A percentile compares a stretch with the other conserved stretches of the same genome.
Evolutionary conservation across 164 flowering plant genomes (phyloP).

Genomic region (Brasenia schreberi): DNA sequence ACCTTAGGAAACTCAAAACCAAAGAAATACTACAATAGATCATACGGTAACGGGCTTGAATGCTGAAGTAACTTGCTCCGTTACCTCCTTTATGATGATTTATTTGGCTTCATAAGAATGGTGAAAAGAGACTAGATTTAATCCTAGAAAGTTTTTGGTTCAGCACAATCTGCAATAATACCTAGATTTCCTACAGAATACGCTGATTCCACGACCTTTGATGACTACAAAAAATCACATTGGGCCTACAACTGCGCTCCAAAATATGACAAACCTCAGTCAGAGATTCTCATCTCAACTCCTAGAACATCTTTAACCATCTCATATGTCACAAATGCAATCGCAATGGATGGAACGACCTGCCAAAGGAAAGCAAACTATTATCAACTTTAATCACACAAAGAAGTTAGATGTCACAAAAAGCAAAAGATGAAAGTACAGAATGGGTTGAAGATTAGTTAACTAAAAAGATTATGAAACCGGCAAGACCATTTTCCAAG

Average conservation of each 20-base stretch:
- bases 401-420: no score
- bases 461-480: no score
- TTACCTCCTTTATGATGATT: background rate
- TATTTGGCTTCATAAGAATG: background rate
- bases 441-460: no score
- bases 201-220: background rate
- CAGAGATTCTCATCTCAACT: slow-evolving; percentile 89
- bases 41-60: background rate
- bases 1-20: background rate
- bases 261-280: slow-evolving; percentile 22
- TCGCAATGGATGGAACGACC: slow-evolving; percentile 98
- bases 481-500: no score
- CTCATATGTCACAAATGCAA: slow-evolving; percentile 93
- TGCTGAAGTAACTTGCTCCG: background rate
- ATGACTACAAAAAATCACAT: background rate
- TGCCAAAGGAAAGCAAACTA: slow-evolving; percentile 8
- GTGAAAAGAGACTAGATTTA: background rate
- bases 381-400: no score
- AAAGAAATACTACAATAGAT: background rate
- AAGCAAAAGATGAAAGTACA: no score
- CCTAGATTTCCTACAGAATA: background rate
- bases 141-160: background rate
- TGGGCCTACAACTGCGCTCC: background rate
- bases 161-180: background rate
- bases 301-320: slow-evolving; percentile 70